Evolutionary conservation across 768 basidiomycete genomes (phyloP).

Genomic region (Lactarius deliciosus): DNA sequence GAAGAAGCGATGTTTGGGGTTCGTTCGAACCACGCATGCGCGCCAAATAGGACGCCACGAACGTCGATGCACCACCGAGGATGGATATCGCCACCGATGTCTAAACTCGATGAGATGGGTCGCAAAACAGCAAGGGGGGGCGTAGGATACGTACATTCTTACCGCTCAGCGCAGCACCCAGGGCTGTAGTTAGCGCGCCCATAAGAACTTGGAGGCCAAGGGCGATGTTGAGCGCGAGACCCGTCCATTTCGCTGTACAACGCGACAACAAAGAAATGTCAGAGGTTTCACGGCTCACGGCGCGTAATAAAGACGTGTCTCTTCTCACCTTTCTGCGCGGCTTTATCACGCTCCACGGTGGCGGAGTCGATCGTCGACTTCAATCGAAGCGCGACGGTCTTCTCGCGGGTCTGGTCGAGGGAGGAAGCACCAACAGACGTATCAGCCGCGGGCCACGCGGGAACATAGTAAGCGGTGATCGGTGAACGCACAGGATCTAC

Average conservation of each 20-base stretch:
- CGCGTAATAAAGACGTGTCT: no score
- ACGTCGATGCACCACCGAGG: conserved; percentile 60
- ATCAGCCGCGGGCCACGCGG: neutral
- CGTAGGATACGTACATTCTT: conserved; percentile 15
- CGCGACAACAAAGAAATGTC: neutral
- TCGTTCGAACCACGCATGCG: conserved; percentile 67
- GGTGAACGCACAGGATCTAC: conserved; percentile 6
- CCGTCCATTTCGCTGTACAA: conserved; percentile 27
- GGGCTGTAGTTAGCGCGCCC: conserved; percentile 34
- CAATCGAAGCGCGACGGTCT: conserved; percentile 4
- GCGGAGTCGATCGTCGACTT: conserved; percentile 10
- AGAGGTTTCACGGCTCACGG: no score
- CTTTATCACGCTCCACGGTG: neutral
- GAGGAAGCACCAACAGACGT: neutral
- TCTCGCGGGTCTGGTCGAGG: conserved; percentile 7
- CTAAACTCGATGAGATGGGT: conserved; percentile 27
- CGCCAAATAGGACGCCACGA: conserved; percentile 72
- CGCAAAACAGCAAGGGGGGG: neutral
- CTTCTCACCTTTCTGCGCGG: conserved; percentile 6
- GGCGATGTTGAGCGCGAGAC: conserved; percentile 30
- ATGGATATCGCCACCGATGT: conserved; percentile 42
- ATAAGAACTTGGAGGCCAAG: conserved; percentile 35
- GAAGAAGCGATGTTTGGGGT: conserved; percentile 59
- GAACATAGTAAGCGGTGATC: neutral
- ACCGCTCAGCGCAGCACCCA: conserved; percentile 33